Conservation (phyloP, 2,329 filamentous ascomycete genomes). For the Trichoderma arundinaceum region DNA sequence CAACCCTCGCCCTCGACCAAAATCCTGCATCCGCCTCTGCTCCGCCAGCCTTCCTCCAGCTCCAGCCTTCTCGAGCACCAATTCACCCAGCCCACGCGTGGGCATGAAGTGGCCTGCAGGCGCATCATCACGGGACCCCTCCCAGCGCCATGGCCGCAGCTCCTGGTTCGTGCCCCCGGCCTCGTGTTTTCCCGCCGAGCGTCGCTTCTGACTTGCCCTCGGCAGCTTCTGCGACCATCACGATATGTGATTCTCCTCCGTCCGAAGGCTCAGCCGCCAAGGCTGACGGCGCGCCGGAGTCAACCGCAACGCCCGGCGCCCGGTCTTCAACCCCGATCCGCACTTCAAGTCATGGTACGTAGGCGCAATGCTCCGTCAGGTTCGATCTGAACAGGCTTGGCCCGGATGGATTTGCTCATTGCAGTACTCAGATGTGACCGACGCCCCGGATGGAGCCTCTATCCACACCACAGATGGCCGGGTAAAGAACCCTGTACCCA, state of each 20-base stretch:
- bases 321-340: conserved; percentile 23
- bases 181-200: conserved; percentile 9
- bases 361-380: conserved; percentile 11
- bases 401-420: conserved; percentile 16
- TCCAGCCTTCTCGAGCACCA: conserved; percentile 1
- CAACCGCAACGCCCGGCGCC: conserved; percentile 12
- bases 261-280: conserved; percentile 14
- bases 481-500: conserved; percentile 62
- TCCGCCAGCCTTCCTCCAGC: background rate
- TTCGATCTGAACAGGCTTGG: background rate
- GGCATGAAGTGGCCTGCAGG: conserved; percentile 34
- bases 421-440: conserved; percentile 22
- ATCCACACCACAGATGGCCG: conserved; percentile 41
- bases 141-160: conserved; percentile 40
- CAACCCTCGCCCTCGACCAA: background rate
- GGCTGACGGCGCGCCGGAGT: conserved; percentile 25
- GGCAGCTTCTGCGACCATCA: conserved; percentile 34
- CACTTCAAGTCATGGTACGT: conserved; percentile 31
- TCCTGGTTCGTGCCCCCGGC: conserved; percentile 37
- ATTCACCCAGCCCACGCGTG: conserved; percentile 31
- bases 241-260: conserved; percentile 25
- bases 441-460: conserved; percentile 26
- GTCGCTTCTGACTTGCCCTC: conserved; percentile 33
- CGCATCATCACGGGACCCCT: conserved; percentile 34
- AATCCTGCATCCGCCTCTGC: background rate